A percentile compares a stretch with the other conserved stretches of the same genome.
phyloP scores from a whole-genome alignment of 2,329 filamentous ascomycete species.

The Fusarium sp. region DNA sequence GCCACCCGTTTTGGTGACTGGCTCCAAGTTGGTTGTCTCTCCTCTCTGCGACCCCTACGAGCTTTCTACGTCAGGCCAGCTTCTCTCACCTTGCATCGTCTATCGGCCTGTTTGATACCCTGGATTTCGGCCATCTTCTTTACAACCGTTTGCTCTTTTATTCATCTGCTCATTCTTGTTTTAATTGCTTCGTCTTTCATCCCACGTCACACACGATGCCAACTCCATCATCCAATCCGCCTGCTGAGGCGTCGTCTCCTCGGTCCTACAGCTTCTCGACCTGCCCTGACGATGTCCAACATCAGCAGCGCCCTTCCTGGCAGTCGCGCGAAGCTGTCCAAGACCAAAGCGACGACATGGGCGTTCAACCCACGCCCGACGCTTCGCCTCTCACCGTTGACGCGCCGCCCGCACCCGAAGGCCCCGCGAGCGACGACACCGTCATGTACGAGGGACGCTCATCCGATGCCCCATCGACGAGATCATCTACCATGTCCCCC shows the following conservation, averaged over 20 bases:
- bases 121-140: conserved; percentile 10
- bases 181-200: conserved; percentile 21
- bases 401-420: conserved; percentile 33
- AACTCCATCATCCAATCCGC: conserved; percentile 55
- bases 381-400: conserved; percentile 36
- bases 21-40: conserved; percentile 30
- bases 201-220: conserved; percentile 51
- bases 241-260: conserved; percentile 50
- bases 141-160: not conserved
- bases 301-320: conserved; percentile 39
- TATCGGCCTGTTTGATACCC: conserved; percentile 33
- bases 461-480: conserved; percentile 47
- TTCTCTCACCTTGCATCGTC: conserved; percentile 26
- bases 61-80: conserved; percentile 27
- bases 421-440: conserved; percentile 37
- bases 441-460: conserved; percentile 40
- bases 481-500: conserved; percentile 56
- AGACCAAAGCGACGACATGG: conserved; percentile 30
- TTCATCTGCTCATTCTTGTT: conserved; percentile 2
- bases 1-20: conserved; percentile 40
- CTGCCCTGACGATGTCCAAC: conserved; percentile 55
- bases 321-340: conserved; percentile 38
- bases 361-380: conserved; percentile 32
- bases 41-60: conserved; percentile 33
- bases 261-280: conserved; percentile 52